Conservation (phyloP, 257 asterid species). For the Solanum tarijense region DNA sequence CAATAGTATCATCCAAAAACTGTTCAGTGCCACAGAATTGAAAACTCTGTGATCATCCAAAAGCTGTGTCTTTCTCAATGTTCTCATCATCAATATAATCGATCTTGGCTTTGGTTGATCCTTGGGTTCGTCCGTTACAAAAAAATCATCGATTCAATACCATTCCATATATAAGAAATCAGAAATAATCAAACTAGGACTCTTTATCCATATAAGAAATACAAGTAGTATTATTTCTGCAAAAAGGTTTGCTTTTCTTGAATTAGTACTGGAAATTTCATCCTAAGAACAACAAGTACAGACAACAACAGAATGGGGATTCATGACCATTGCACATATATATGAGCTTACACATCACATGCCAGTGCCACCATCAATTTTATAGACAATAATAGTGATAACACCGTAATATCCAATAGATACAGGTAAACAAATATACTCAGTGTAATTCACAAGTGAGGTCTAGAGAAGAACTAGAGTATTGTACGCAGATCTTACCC, state of each 20-base stretch:
- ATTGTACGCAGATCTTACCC: background rate
- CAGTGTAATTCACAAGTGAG: background rate
- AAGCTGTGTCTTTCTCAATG: background rate
- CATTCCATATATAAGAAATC: background rate
- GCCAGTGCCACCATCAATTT: background rate
- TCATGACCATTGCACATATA: background rate
- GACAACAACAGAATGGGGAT: background rate
- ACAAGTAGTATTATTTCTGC: background rate
- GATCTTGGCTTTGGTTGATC: background rate
- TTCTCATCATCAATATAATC: background rate
- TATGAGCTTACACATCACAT: background rate
- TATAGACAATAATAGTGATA: background rate
- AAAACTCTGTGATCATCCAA: background rate
- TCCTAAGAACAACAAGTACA: background rate
- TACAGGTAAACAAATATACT: background rate
- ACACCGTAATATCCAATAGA: background rate
- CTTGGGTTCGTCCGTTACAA: background rate
- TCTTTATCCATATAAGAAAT: background rate
- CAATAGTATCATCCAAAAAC: background rate
- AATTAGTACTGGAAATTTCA: background rate
- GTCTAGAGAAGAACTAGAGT: background rate
- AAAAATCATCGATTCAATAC: background rate
- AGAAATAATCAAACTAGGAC: background rate
- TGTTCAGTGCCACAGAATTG: background rate
- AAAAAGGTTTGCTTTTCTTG: background rate